A percentile compares a stretch with the other conserved stretches of the same genome.
Evolutionary conservation across 805 yeast genomes (phyloP).

Genomic region (Candida maris): DNA sequence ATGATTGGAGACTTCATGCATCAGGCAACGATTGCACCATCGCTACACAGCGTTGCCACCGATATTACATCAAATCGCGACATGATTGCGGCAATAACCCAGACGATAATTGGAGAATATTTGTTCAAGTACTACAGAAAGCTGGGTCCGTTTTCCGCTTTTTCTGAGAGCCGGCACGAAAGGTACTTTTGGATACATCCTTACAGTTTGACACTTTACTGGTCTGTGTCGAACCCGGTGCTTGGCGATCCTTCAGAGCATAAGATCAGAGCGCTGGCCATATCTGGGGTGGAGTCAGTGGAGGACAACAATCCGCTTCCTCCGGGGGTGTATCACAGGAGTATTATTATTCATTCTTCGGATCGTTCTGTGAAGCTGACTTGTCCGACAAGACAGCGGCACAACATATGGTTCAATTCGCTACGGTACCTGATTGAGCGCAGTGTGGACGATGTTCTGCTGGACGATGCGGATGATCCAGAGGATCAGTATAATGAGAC

Average conservation of each 20-base stretch:
- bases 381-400: conserved; percentile 83
- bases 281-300: conserved; percentile 71
- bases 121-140: conserved; percentile 80
- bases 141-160: conserved; percentile 67
- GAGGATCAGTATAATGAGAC: conserved; percentile 33
- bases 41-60: conserved; percentile 44
- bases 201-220: conserved; percentile 81
- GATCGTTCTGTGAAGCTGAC: conserved; percentile 71
- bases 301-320: conserved; percentile 86
- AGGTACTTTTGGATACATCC: conserved; percentile 97
- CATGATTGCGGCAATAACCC: conserved; percentile 83
- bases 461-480: conserved; percentile 45
- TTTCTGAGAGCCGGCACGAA: conserved; percentile 81
- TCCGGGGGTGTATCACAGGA: conserved; percentile 81
- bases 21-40: conserved; percentile 17
- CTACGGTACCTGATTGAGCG: conserved; percentile 69
- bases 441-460: conserved; percentile 48
- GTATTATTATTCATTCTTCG: conserved; percentile 67
- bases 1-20: conserved; percentile 15
- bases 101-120: conserved; percentile 90
- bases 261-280: conserved; percentile 76
- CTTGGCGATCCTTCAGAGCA: conserved; percentile 61
- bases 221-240: conserved; percentile 83
- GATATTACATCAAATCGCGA: conserved; percentile 65
- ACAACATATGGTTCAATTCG: conserved; percentile 87